Evolutionary conservation across 148 eudicot genomes (phyloP).

Genomic region (Vaccinium corymbosum): DNA sequence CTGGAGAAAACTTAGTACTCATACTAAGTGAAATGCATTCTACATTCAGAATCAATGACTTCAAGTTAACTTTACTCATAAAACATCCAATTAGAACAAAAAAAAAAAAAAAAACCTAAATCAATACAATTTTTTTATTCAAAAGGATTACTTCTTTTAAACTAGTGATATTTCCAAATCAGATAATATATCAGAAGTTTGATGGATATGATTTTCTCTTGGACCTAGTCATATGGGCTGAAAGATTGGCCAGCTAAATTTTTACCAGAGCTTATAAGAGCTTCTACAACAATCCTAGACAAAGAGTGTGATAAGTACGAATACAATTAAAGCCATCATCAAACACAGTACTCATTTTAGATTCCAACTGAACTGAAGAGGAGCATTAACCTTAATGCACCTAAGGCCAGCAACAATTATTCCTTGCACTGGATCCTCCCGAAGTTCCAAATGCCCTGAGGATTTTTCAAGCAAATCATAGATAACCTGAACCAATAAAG

Average conservation of each 20-base stretch:
- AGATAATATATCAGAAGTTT: background rate
- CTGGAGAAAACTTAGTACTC: background rate
- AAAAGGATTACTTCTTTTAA: background rate
- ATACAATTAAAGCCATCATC: background rate
- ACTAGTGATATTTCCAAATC: background rate
- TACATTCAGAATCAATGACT: background rate
- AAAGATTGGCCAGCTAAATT: slow-evolving; percentile 8
- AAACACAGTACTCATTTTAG: background rate
- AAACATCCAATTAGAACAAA: background rate
- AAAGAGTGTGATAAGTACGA: no score
- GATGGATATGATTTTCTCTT: background rate
- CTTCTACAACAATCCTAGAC: background rate
- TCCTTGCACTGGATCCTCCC: slow-evolving; percentile 86
- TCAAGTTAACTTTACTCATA: background rate
- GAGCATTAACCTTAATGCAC: slow-evolving; percentile 57
- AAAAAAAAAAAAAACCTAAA: background rate
- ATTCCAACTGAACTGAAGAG: background rate
- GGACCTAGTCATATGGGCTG: background rate
- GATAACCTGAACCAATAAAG: slow-evolving; percentile 52
- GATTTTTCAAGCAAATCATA: slow-evolving; percentile 90
- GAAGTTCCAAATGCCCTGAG: slow-evolving; percentile 79
- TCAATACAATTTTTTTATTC: background rate
- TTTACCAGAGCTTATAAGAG: background rate
- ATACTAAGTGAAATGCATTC: background rate
- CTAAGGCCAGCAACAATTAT: slow-evolving; percentile 78